Conservation (phyloP, 2,329 filamentous ascomycete genomes). For the Fusarium praegraminearum region DNA sequence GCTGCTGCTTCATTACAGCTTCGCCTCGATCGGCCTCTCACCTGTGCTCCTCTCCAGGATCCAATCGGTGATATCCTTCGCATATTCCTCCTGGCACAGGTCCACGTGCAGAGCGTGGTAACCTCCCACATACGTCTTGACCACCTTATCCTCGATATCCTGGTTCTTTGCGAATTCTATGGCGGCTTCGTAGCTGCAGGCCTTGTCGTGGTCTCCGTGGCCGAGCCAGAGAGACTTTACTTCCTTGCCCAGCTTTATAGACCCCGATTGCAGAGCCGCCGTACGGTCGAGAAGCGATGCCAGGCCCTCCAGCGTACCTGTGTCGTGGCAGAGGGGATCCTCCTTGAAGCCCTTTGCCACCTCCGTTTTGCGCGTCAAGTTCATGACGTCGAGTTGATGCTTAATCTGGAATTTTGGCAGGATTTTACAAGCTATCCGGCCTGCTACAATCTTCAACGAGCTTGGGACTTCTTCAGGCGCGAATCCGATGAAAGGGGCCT, state of each 20-base stretch:
- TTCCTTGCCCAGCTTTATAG: constrained; percentile 62
- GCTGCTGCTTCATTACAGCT: constrained; percentile 50
- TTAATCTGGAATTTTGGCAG: constrained; percentile 76
- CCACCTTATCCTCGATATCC: constrained; percentile 73
- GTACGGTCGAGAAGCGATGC: constrained; percentile 82
- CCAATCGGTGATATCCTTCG: constrained; percentile 74
- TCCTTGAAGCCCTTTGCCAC: constrained; percentile 70
- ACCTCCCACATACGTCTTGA: constrained; percentile 80
- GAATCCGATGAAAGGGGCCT: constrained; percentile 84
- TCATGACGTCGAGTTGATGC: constrained; percentile 71
- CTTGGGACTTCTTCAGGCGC: constrained; percentile 73
- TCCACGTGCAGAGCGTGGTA: constrained; percentile 81
- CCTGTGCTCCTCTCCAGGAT: constrained; percentile 62
- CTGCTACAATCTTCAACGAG: constrained; percentile 71
- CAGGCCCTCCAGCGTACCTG: constrained; percentile 85
- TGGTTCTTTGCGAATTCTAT: constrained; percentile 72
- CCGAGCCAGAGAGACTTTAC: constrained; percentile 76
- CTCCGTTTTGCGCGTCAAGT: constrained; percentile 75
- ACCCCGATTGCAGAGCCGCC: constrained; percentile 67
- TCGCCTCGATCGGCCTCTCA: constrained; percentile 49
- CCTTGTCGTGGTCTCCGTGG: constrained; percentile 81
- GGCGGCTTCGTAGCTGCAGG: constrained; percentile 74
- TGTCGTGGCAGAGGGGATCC: constrained; percentile 83
- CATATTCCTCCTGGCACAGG: constrained; percentile 64
- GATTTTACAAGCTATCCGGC: constrained; percentile 74